Evolutionary conservation across 495 filamentous ascomycete species (phyloP), one percentile per base, ranked within the genome.

Genomic region (Letharia lupina): DNA sequence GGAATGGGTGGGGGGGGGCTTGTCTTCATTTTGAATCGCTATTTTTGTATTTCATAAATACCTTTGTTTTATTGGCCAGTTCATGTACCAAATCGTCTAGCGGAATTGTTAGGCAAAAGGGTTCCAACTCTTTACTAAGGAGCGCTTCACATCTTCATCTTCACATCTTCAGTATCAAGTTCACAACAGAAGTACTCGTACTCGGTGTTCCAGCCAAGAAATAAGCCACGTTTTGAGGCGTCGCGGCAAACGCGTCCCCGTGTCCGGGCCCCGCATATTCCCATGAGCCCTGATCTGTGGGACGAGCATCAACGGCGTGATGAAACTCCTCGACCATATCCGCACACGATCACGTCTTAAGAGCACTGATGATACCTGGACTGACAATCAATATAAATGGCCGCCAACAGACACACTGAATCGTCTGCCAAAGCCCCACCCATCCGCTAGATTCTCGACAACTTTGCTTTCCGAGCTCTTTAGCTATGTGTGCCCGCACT

Each of bases 401-500:
- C 41, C 31, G 16, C 35, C 4, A 48, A 23, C 11, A 20, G 39
- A 12, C 18, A 23, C 6, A 35, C 54, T 45, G 13, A 23, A 35
- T 12, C 18, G 18, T 28, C 42, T 20, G 31, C 13, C 42, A 11
- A 42, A n/a, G 15, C 75, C 69, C 40, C 81, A 87, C 71, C 73
- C 69, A 44, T 84, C 82, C 44, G 73, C 73, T 50, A 75, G 77
- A 63, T 80, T 96, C 2, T 87, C 91, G 12, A 70, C 76, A 13
- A 72, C 80, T 3, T 77, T 96, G 44, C 79, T 98, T 37, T 79
- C 81, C 62, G 81, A 81, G 68, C 91, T 98, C 72, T 90, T 98
- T 73, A 73, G 79, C 70, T 86, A 83, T 66, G 85, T 97, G 65
- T 97, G 94, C 68, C 93, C 94, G 20, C 94, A 97, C 75, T 77